Base-by-base conservation (phyloP, 805 yeast species). In the Metschnikowia kofuensis region DNA sequence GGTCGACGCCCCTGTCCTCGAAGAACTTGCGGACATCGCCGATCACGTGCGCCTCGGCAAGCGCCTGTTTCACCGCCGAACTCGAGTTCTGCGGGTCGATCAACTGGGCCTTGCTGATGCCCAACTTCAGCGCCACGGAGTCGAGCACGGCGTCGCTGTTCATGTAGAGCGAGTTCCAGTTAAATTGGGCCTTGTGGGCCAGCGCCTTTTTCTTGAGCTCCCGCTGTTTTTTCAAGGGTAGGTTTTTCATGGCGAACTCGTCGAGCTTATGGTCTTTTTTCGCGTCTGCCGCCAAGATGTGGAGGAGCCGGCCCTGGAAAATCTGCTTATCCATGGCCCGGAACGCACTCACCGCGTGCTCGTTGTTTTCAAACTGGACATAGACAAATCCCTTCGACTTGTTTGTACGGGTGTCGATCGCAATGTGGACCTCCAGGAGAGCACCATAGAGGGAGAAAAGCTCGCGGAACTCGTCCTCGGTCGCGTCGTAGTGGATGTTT, bases 21-120 rank as follows among this genome's bases (percentile, higher is more conserved):
- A 94, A 94, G 68, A 83, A 94, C 57, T 82, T 81, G 61, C 96
- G 80, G 11, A 94, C 96, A 66, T 86, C 94, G 40, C 91, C 94
- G 60, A 94, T 84, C 14, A 91, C 96, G 62, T 90, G 94, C 2
- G 97, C 95, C 70, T 94, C 99, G 0, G 99, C 98, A 54, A 94
- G 77, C 0, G 99, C 98, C 68, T 91, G 98, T 64, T 91, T 89
- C 12, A 94, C 98, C 1, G 96, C 97, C 45, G 96, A 86, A 51
- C 77, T 83, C 7, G 96, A 78, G 55, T 84, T 88, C 58, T 89
- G 87, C 1, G 97, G 92, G 65, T 94, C 95, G 52, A 94, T 79
- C 61, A 94, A 76, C 49, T 89, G 89, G 7, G 94, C 76, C 66
- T 92, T 94, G 28, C 83, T 65, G 43, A 94, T 74, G 7, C 98